phyloP scores from a whole-genome alignment of 2,329 filamentous ascomycete genomes.

The Diatrype stigma region DNA sequence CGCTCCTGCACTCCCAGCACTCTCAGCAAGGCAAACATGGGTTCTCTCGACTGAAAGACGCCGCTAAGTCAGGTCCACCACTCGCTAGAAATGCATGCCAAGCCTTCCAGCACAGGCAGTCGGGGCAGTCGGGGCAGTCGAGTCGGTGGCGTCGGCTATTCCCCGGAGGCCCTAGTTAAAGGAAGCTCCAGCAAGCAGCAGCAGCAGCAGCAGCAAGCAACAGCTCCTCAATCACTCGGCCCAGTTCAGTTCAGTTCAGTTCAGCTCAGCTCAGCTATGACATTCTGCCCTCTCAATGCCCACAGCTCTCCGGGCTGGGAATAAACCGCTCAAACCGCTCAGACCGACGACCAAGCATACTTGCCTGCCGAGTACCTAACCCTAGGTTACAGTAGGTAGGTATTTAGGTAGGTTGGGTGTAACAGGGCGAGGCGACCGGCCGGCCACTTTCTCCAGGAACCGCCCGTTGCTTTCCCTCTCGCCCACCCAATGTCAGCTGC shows the following conservation, averaged over 20 bases:
- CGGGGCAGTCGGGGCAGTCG: not conserved
- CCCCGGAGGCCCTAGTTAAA: not conserved
- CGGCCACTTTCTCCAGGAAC: not conserved
- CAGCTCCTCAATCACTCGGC: too few relatives aligned
- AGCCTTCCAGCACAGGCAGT: not conserved
- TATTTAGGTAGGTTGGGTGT: not conserved
- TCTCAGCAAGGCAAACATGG: too few relatives aligned
- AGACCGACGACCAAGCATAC: not conserved
- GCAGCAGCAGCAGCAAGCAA: too few relatives aligned
- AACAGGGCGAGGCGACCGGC: too few relatives aligned
- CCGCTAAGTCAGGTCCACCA: not conserved
- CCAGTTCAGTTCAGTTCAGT: too few relatives aligned
- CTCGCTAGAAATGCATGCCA: not conserved
- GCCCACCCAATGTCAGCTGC: slow-evolving; percentile 25
- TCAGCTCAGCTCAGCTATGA: too few relatives aligned
- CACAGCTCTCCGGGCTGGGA: not conserved
- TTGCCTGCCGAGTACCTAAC: not conserved
- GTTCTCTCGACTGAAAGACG: not conserved
- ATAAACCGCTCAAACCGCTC: not conserved
- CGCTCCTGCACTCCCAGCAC: too few relatives aligned
- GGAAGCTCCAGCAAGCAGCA: too few relatives aligned
- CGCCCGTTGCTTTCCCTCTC: too few relatives aligned
- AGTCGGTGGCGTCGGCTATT: not conserved
- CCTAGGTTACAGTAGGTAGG: not conserved
- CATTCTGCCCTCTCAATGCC: too few relatives aligned